These are phyloP conservation scores for Hypoxylon sp. DNA, from an alignment of 2,329 filamentous ascomycete species.

Conservation along the genomic window DNA sequence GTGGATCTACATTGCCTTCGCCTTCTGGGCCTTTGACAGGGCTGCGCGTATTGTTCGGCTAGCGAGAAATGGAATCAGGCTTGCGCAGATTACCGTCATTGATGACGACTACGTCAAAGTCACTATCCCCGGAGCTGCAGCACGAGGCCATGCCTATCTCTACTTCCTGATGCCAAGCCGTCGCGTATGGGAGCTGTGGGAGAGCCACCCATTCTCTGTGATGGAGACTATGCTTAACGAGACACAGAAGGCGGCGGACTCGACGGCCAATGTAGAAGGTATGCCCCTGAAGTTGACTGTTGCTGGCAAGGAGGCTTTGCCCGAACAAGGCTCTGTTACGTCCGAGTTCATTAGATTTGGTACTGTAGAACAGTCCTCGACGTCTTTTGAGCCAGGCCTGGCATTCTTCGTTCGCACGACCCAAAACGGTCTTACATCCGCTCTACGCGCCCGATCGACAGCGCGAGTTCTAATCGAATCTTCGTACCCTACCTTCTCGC, in stretches of 20 bases:
- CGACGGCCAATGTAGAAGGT: background rate
- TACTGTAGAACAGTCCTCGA: background rate
- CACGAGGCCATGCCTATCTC: slow-evolving; percentile 29
- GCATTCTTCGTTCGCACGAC: slow-evolving; percentile 26
- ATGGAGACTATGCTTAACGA: slow-evolving; percentile 19
- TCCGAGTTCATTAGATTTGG: background rate
- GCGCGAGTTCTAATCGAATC: slow-evolving; percentile 22
- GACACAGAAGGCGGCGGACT: background rate
- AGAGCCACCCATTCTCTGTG: slow-evolving; percentile 42
- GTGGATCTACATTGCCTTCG: slow-evolving; percentile 41
- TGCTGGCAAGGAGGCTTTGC: slow-evolving; percentile 5
- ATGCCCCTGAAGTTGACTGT: background rate
- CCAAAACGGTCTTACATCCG: slow-evolving; percentile 5
- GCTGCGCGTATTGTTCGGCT: slow-evolving; percentile 31
- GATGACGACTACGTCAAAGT: slow-evolving; percentile 35
- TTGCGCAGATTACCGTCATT: slow-evolving; percentile 14
- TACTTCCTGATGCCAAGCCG: slow-evolving; percentile 24
- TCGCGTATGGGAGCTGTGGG: slow-evolving; percentile 40
- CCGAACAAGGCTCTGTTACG: background rate
- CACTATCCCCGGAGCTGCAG: slow-evolving; percentile 28
- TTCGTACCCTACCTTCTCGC: slow-evolving; percentile 16
- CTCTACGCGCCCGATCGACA: slow-evolving; percentile 3
- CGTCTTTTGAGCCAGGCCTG: slow-evolving; percentile 10
- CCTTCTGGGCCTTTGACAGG: slow-evolving; percentile 39
- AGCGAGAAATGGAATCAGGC: slow-evolving; percentile 13